These are phyloP conservation scores for Boletus rex-veris DNA, from an alignment of 768 basidiomycete species.

Conservation along the genomic window DNA sequence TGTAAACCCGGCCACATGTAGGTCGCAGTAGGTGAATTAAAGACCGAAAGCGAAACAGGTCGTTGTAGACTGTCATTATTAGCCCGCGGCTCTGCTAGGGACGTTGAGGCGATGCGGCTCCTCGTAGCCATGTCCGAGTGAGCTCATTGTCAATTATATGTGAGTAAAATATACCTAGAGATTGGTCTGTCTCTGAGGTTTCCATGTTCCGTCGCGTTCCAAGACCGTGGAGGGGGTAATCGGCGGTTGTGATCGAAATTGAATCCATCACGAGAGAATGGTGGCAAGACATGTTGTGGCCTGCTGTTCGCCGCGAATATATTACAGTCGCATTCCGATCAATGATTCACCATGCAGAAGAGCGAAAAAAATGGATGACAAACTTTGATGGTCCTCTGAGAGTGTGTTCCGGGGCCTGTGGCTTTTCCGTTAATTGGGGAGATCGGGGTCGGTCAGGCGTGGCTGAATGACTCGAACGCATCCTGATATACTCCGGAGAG, in stretches of 20 bases:
- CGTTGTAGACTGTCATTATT: constrained; percentile 27
- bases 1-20: constrained; percentile 48
- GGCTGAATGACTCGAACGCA: constrained; percentile 17
- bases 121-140: constrained; percentile 16
- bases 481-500: constrained; percentile 23
- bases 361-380: constrained; percentile 15
- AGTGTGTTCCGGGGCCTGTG: constrained; percentile 21
- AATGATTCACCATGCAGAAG: constrained; percentile 12
- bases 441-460: constrained; percentile 18
- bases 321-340: constrained; percentile 24
- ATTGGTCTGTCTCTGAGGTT: constrained; percentile 21
- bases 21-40: constrained; percentile 42
- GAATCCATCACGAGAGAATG: constrained; percentile 30
- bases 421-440: constrained; percentile 17
- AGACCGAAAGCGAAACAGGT: constrained; percentile 39
- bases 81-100: constrained; percentile 18
- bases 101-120: constrained; percentile 22
- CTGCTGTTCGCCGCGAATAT: constrained; percentile 29
- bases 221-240: constrained; percentile 31
- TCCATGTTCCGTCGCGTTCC: constrained; percentile 23
- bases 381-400: constrained; percentile 25
- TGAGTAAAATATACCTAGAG: constrained; percentile 24
- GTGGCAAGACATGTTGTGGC: constrained; percentile 33
- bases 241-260: constrained; percentile 34
- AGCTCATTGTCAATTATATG: constrained; percentile 14